A percentile compares a stretch with the other conserved stretches of the same genome.
Evolutionary conservation across 106 monocot genomes (phyloP).

Genomic region (Alisma plantagoaquatica): DNA sequence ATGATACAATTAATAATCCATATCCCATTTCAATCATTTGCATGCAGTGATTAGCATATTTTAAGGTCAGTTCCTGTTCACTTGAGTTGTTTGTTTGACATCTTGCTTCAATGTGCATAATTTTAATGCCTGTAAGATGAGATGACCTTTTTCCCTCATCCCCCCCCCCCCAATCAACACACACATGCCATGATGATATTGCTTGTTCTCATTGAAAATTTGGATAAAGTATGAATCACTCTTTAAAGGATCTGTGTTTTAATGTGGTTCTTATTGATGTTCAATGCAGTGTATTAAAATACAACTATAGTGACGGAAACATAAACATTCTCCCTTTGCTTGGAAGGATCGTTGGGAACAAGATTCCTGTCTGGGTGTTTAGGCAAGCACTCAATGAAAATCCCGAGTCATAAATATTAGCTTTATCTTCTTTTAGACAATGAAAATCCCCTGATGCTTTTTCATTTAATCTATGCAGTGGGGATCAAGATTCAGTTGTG

Average conservation of each 20-base stretch:
- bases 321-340: conserved; percentile 22
- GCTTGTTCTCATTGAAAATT: background rate
- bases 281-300: conserved; percentile 4
- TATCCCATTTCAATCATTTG: too few relatives aligned
- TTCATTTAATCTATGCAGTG: conserved; percentile 31
- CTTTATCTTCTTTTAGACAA: background rate
- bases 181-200: too few relatives aligned
- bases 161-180: too few relatives aligned
- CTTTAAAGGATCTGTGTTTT: background rate
- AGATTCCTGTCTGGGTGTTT: conserved; percentile 20
- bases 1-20: too few relatives aligned
- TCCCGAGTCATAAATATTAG: too few relatives aligned
- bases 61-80: too few relatives aligned
- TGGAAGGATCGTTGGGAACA: conserved; percentile 9
- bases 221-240: background rate
- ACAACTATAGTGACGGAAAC: conserved; percentile 13
- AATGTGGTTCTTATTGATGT: background rate
- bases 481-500: conserved; percentile 95
- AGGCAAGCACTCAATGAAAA: conserved; percentile 9
- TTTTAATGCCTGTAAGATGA: too few relatives aligned
- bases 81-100: too few relatives aligned
- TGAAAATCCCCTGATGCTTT: background rate
- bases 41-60: too few relatives aligned
- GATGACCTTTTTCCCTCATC: too few relatives aligned
- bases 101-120: too few relatives aligned